phyloP scores from a whole-genome alignment of 768 basidiomycete species.

The Podaxis rugospora region DNA sequence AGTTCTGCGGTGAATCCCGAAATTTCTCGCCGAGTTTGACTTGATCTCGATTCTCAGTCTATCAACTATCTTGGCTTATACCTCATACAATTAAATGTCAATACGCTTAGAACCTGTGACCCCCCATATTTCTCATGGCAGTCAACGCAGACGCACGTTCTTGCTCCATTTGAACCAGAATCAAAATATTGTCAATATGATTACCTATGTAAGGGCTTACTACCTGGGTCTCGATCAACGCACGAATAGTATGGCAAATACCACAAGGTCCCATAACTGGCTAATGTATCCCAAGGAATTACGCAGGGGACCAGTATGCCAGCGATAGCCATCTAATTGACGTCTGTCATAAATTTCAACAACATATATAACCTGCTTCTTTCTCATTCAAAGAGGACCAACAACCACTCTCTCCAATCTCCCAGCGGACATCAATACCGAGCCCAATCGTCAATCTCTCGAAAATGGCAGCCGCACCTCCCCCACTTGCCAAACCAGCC shows the following conservation, averaged over 20 bases:
- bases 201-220: background rate
- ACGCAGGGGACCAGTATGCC: background rate
- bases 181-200: background rate
- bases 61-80: too few relatives aligned
- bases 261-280: too few relatives aligned
- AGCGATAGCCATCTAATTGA: background rate
- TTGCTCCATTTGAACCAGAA: background rate
- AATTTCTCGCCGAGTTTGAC: too few relatives aligned
- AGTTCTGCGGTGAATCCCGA: too few relatives aligned
- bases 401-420: background rate
- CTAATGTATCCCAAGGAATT: background rate
- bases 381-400: background rate
- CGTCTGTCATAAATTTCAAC: background rate
- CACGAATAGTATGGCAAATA: background rate
- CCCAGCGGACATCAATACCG: background rate
- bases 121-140: too few relatives aligned
- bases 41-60: too few relatives aligned
- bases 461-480: constrained; percentile 5
- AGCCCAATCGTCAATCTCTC: background rate
- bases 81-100: too few relatives aligned
- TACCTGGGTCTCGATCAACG: background rate
- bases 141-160: too few relatives aligned
- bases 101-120: too few relatives aligned
- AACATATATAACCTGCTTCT: background rate
- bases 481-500: constrained; percentile 6